Base-by-base conservation (phyloP, 1,284 basidiomycete species). In the Cryptococcus deneoformans region DNA sequence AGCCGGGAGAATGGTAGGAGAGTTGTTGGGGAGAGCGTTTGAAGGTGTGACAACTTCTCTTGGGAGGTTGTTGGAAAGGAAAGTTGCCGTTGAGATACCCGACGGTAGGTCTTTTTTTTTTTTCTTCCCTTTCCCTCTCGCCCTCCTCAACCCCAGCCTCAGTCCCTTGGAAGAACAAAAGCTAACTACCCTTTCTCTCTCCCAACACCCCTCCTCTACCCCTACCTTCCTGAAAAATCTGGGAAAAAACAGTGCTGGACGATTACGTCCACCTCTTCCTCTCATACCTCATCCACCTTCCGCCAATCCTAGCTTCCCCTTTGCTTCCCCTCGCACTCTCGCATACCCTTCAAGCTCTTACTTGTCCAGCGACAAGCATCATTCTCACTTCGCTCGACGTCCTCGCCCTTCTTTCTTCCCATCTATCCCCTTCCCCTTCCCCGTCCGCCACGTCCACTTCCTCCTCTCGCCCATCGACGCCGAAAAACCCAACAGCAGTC, bases 261-360 rank as follows among this genome's bases (percentile, higher is more conserved):
- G 96, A 99, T 75, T 99, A 95, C 68, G 76, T 93, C 53, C 91
- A 92, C 67, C 83, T 93, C 73, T 80, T 92, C 39, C 76, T 87
- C 57, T 85, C 87, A 61, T 81, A 92, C 69, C 75, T 88, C 46
- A 83, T 87, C 52, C 80, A 82, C 62, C 80, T 84, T 1, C 91
- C 94, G 1, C 79, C 90, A 42, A 84, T 93, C 62, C 87, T 94
- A 77, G 80, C 86, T 51, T 89, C 89, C 3, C 79, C 86, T 3
- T 82, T 85, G 9, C 88, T 96, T 70, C 83, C 88, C 3, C 73
- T 85, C 50, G 87, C 88, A 6, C 87, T 95, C 77, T 85, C 85
- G 50, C 85, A 87, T 50, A 81, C 85, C 24, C 83, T 93, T 77
- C 84, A 86, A 7, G 85, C 88, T 29, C 84, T 96, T 47, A 87